Evolutionary conservation across 129 eudicot species (phyloP).

Genomic region (Chrysanthemum lavandulifolium): DNA sequence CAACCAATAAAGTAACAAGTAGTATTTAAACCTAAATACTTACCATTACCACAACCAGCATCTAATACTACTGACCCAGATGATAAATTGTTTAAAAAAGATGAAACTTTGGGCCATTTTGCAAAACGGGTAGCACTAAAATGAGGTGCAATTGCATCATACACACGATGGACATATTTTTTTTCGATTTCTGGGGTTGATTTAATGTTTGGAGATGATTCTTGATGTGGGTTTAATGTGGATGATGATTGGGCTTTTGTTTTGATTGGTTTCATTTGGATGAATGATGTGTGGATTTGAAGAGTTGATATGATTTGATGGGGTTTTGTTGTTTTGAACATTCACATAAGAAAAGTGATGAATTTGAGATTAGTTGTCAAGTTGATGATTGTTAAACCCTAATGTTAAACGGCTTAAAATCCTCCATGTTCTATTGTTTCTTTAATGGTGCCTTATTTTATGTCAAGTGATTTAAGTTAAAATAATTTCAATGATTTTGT

Average conservation of each 20-base stretch:
- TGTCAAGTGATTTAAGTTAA: too few relatives aligned
- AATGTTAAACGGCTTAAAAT: constrained; percentile 20
- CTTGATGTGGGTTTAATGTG: constrained; percentile 22
- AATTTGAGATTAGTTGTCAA: neutral
- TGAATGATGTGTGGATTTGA: neutral
- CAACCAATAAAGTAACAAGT: constrained; percentile 80
- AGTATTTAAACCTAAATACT: constrained; percentile 72
- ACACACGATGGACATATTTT: constrained; percentile 92
- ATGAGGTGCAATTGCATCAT: constrained; percentile 98
- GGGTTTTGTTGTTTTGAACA: constrained; percentile 23
- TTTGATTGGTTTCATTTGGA: constrained; percentile 31
- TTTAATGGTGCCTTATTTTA: neutral
- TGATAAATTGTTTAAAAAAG: constrained; percentile 57
- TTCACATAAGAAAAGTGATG: constrained; percentile 8
- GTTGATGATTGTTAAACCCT: constrained; percentile 27
- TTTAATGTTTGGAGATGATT: constrained; percentile 41
- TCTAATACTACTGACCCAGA: constrained; percentile 76
- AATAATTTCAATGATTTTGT: too few relatives aligned
- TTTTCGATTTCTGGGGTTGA: constrained; percentile 94
- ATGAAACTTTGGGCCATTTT: constrained; percentile 93
- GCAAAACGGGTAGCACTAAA: constrained; percentile 92
- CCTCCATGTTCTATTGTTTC: constrained; percentile 13
- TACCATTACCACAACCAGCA: constrained; percentile 99
- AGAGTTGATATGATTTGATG: neutral
- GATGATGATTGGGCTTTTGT: constrained; percentile 27